phyloP scores from a whole-genome alignment of 257 asterid genomes.

The Solanum gracilifrons region DNA sequence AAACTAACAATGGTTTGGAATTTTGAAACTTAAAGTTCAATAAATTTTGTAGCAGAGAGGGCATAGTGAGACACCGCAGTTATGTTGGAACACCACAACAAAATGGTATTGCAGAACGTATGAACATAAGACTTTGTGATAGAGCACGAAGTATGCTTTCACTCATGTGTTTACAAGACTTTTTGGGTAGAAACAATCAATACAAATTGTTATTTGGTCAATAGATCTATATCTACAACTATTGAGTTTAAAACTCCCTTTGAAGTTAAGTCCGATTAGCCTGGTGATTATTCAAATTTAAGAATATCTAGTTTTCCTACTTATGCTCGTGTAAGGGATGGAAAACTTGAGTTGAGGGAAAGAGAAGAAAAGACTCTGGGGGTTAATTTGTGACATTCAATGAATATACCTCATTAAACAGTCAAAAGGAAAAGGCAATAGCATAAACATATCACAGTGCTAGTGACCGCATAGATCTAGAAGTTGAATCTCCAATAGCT shows the following conservation, averaged over 20 bases:
- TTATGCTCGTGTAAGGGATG: not conserved
- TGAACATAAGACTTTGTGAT: not conserved
- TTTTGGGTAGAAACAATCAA: not conserved
- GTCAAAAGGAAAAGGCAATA: not conserved
- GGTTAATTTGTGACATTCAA: not conserved
- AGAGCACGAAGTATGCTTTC: not conserved
- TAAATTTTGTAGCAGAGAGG: not conserved
- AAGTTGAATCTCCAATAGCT: not conserved
- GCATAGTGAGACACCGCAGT: not conserved
- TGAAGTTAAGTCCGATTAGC: not conserved
- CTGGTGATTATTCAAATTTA: not conserved
- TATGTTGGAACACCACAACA: not conserved
- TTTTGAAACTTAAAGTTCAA: not conserved
- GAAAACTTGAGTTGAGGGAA: not conserved
- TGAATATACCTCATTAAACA: too few species aligned
- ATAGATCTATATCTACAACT: not conserved
- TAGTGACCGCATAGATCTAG: not conserved
- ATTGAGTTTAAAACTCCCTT: not conserved
- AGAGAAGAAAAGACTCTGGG: too few species aligned
- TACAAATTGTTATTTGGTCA: not conserved
- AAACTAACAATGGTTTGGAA: not conserved
- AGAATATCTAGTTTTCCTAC: not conserved
- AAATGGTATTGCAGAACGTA: not conserved
- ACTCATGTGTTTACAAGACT: not conserved
- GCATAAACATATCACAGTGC: not conserved